Percentiles rank a stretch among this genome's conserved stretches.
These are phyloP conservation scores for Crithidia bombi DNA, from an alignment of 208 protist genomes.

Conservation along the genomic window DNA sequence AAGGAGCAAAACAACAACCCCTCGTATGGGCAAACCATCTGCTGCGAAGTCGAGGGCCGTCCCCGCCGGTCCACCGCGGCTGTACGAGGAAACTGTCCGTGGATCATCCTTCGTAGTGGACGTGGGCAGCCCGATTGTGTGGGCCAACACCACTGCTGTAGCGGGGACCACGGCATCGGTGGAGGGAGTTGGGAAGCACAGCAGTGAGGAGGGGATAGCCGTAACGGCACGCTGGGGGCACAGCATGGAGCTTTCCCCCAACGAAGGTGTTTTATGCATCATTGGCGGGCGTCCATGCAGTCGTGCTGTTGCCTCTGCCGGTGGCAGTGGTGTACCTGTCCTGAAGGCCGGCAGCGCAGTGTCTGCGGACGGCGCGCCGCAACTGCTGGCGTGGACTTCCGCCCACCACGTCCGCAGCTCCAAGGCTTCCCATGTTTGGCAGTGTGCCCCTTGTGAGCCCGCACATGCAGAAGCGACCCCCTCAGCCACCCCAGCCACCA, in stretches of 20 bases:
- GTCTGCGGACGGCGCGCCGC: too few species aligned
- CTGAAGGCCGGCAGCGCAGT: too few species aligned
- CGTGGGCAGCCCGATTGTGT: not conserved
- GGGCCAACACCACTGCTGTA: not conserved
- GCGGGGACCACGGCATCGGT: not conserved
- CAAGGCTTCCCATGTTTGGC: conserved; percentile 7
- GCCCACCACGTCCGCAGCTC: not conserved
- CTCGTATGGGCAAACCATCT: conserved; percentile 14
- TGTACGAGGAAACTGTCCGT: conserved; percentile 28
- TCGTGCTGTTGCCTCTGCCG: not conserved
- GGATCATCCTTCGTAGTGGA: conserved; percentile 20
- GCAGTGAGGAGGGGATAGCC: not conserved
- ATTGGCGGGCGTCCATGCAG: conserved; percentile 17
- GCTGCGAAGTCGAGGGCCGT: conserved; percentile 9
- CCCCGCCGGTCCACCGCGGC: conserved; percentile 15
- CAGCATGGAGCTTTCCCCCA: conserved; percentile 23
- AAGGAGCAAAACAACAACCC: not conserved
- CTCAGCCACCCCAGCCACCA: too few species aligned
- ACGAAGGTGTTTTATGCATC: conserved; percentile 23
- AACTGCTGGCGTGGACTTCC: conserved; percentile 1
- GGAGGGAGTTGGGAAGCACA: not conserved
- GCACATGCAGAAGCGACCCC: not conserved
- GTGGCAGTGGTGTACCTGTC: too few species aligned
- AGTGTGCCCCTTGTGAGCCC: not conserved
- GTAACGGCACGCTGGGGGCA: conserved; percentile 31